Conservation (phyloP, 176 grass and related monocot species). For the Pontederia paniculata region DNA sequence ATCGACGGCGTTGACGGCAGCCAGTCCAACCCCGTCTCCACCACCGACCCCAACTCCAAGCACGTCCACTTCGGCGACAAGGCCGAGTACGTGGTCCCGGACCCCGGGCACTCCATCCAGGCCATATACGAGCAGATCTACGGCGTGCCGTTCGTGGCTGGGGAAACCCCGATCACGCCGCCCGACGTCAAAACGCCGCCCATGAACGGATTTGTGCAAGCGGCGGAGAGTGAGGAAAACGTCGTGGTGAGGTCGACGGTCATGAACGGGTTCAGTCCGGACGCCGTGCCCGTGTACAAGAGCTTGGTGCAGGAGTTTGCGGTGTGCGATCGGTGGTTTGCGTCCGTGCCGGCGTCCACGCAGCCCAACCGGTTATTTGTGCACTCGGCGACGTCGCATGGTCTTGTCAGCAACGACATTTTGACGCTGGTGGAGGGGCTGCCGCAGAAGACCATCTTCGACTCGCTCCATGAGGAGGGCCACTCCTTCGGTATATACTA, state of each 20-base stretch:
- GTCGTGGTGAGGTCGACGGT: slow-evolving; percentile 57
- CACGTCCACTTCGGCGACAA: slow-evolving; percentile 30
- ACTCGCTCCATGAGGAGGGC: slow-evolving; percentile 50
- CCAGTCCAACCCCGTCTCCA: slow-evolving; percentile 43
- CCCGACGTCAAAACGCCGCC: slow-evolving; percentile 21
- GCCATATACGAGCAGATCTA: slow-evolving; percentile 91
- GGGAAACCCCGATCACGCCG: slow-evolving; percentile 46
- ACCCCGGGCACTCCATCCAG: slow-evolving; percentile 81
- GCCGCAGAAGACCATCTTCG: slow-evolving; percentile 74
- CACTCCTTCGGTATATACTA: slow-evolving; percentile 70
- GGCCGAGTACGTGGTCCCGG: slow-evolving; percentile 69
- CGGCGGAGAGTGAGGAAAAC: slow-evolving; percentile 50
- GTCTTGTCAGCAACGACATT: slow-evolving; percentile 52
- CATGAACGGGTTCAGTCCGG: slow-evolving; percentile 64
- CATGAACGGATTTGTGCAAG: slow-evolving; percentile 72
- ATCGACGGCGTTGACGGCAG: slow-evolving; percentile 57
- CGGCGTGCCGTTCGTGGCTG: slow-evolving; percentile 43
- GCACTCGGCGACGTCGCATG: slow-evolving; percentile 71
- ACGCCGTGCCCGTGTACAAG: slow-evolving; percentile 69
- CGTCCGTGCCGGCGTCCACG: slow-evolving; percentile 70
- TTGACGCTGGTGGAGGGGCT: slow-evolving; percentile 29
- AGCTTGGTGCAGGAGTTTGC: slow-evolving; percentile 46
- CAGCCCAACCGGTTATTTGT: slow-evolving; percentile 73
- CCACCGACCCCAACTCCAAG: slow-evolving; percentile 22
- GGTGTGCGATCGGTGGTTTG: slow-evolving; percentile 69